Base-by-base conservation (phyloP, 768 basidiomycete genomes). In the Lactifluus pinguis region DNA sequence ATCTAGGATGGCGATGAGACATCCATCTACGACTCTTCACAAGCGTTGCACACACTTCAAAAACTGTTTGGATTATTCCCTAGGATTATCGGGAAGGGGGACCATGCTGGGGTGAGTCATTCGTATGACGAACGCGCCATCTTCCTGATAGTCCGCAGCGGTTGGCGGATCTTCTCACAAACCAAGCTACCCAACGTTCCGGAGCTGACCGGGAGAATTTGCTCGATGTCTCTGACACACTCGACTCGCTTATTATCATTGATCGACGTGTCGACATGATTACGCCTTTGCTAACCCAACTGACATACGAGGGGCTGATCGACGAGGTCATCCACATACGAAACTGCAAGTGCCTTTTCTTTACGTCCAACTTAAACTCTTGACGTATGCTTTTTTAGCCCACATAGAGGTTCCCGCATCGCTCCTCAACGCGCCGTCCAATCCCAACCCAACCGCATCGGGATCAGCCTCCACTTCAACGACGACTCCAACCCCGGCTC, bases 241-340 rank as follows among this genome's bases (percentile, higher is more conserved):
- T 98, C 56, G 97, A 99, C 70, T 86, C 84, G 14, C 74, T 98
- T 61, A 86, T 99, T 65, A 78, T 98, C 41, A 67, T 99, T 59
- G 97, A 99, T 71, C 84, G 97, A 51, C 84, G 85, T 38, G 84
- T 89, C 10, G 97, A 99, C 69, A 89, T 98, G 89, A 85, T 98
- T 61, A 97, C 97, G 0, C 93, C 97, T 1, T 77, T 98, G 53
- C 81, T 95, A 49, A 98, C 97, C 2, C 95, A 98, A 68, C 76
- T 98, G 59, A 99, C 97, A 0, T 98, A 98, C 66, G 89, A 98
- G 70, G 97, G 97, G 19, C 84, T 99, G 51, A 79, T 98, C 38
- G 97, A 98, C 69, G 97, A 99, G 71, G 75, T 92, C 39, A 77
- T 97, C 50, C 89, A 92, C 0, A 86, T 99, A 63, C 88, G 82